Percentiles rank a stretch among this genome's conserved stretches.
Conservation (phyloP, 768 basidiomycete species). For the Trametes cubensis region DNA sequence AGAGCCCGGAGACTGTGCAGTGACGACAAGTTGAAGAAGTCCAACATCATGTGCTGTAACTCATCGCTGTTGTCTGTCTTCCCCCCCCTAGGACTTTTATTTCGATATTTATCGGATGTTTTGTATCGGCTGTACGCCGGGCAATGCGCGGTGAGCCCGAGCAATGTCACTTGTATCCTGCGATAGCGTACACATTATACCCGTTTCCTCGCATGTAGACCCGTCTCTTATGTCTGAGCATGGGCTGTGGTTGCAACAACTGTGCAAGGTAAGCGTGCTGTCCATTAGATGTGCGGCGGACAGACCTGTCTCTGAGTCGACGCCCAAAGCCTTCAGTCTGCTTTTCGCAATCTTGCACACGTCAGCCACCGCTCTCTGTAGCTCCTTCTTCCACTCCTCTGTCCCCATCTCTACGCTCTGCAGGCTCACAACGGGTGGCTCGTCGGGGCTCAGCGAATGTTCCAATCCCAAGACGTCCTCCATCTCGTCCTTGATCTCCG, state of each 20-base stretch:
- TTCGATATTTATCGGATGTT: constrained; percentile 25
- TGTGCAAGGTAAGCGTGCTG: not conserved
- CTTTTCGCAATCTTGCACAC: constrained; percentile 78
- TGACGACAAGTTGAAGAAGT: constrained; percentile 15
- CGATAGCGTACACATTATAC: constrained; percentile 2
- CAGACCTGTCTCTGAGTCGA: constrained; percentile 29
- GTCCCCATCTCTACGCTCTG: constrained; percentile 41
- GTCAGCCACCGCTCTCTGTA: constrained; percentile 72
- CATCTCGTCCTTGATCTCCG: constrained; percentile 77
- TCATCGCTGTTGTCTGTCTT: constrained; percentile 13
- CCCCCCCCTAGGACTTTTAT: constrained; percentile 21
- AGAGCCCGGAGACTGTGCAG: constrained; percentile 9
- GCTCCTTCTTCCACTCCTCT: constrained; percentile 64
- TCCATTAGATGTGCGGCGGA: not conserved
- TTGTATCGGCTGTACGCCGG: constrained; percentile 7
- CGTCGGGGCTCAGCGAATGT: constrained; percentile 50
- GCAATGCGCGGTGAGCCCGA: not conserved
- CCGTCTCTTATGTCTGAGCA: not conserved
- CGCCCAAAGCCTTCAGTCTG: constrained; percentile 53
- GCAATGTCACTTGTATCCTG: not conserved
- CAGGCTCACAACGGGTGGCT: constrained; percentile 44
- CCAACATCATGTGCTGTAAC: constrained; percentile 12
- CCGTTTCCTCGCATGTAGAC: not conserved
- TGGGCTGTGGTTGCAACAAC: not conserved
- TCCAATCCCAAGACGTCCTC: constrained; percentile 60